Evolutionary conservation across 495 filamentous ascomycete species (phyloP).

Genomic region (Cenococcum geophilum): DNA sequence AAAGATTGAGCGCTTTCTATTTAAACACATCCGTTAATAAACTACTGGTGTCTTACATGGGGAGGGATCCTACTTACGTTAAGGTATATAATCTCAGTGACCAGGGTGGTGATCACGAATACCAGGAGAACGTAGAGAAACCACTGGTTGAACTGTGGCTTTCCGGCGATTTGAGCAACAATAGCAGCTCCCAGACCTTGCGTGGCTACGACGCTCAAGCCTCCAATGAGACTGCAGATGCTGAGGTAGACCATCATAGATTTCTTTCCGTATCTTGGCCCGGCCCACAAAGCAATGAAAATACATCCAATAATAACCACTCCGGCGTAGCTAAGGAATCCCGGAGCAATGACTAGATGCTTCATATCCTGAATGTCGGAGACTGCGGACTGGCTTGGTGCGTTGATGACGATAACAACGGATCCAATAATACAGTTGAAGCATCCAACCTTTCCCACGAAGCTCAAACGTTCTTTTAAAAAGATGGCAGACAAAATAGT

Average conservation of each 20-base stretch:
- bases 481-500: constrained; percentile 93
- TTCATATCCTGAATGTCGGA: constrained; percentile 90
- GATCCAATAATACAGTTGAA: constrained; percentile 92
- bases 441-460: constrained; percentile 93
- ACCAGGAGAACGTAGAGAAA: constrained; percentile 88
- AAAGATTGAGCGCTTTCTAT: constrained; percentile 97
- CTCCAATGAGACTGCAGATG: constrained; percentile 91
- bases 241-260: constrained; percentile 96
- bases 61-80: constrained; percentile 63
- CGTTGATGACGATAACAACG: constrained; percentile 90
- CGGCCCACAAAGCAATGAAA: constrained; percentile 75
- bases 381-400: constrained; percentile 77
- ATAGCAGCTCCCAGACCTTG: constrained; percentile 92
- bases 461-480: constrained; percentile 88
- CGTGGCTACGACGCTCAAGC: constrained; percentile 88
- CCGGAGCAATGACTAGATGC: constrained; percentile 76
- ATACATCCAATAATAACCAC: constrained; percentile 67
- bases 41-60: not conserved
- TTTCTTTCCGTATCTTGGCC: constrained; percentile 87
- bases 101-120: constrained; percentile 78
- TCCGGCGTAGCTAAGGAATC: constrained; percentile 80
- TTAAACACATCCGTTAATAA: constrained; percentile 31
- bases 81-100: constrained; percentile 90
- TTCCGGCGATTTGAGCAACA: constrained; percentile 73
- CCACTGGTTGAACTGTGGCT: constrained; percentile 91